Evolutionary conservation across 176 grass and related monocot genomes (phyloP), one percentile per base, ranked within the genome.

Genomic region (Cymbopogon citratus): DNA sequence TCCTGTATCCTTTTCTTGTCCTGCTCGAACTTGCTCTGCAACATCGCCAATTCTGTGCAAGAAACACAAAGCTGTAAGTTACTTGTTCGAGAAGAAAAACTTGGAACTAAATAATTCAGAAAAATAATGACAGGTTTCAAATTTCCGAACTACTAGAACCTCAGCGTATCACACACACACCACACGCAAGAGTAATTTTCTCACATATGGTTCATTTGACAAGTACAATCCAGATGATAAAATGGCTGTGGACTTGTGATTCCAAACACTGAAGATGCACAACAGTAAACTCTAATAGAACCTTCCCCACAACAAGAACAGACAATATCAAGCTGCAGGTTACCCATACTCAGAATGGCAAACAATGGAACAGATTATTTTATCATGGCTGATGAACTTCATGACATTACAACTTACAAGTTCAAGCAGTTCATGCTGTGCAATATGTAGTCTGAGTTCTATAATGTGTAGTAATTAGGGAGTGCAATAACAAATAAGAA

Each of bases 1-100:
- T 99, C 84, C 49, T 95, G 92, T 88, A 99, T 95, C 48, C 82
- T 82, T 79, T 90, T 99, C 84, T 87, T 99, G 60, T 99, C 96
- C 83, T 99, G 92, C 91, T 95, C 91, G 63, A 95, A 99, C 66
- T 91, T 95, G 79, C 80, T 92, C 74, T 88, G 87, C 78, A 99
- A 40, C 91, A 95, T 95, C 67, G 94, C 89, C 46, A 99, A 48
- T 84, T 99, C 96, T 99, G 93, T 77, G 67, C 56, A 63, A 84
- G 9, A 75, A 84, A 74, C 13, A n/a, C 12, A 65, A 12, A 33
- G 34, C 14, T 64, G 2, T 15, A 25, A 65, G 39, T n/a, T n/a
- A n/a, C n/a, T n/a, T n/a, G n/a, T n/a, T n/a, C n/a, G 8, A 57
- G 3, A 57, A 57, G 21, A 57, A 57, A 57, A 57, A 52, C 49